Evolutionary conservation across 2,329 filamentous ascomycete species (phyloP), one percentile per base, ranked within the genome.

Genomic region (Colletotrichum sp.): DNA sequence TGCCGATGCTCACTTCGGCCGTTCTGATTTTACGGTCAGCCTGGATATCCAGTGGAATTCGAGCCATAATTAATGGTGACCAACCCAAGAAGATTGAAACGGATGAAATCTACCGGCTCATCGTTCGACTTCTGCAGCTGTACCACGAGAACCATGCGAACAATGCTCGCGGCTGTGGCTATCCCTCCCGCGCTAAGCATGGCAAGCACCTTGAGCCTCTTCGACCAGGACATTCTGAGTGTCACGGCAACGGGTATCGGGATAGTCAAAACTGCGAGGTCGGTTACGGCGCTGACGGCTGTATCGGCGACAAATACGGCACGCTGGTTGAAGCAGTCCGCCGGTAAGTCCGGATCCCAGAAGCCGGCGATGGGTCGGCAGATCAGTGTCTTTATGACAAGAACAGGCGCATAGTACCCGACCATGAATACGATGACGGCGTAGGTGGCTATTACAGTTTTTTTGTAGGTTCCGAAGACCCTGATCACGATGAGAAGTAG

Each of bases 401-500:
- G 28, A 7, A 76, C 74, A 9, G 70, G 74, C 3, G 59, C 6
- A 7, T 73, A 88, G 78, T 87, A 88, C 7, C 79, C 78, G 0
- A 84, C 78, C 69, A 88, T 83, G 62, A 85, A 68, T 6, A 74
- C 81, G 21, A 88, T 81, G 63, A 87, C 83, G 44, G 83, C 32
- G 77, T 85, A 85, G 55, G 88, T 84, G 32, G 84, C 83, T 8
- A 84, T 80, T 7, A 84, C 80, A 6, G 82, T 83, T 78, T 86
- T 86, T 49, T 81, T 83, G 75, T 86, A 85, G 5, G 84, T 81
- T 15, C 83, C 83, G 77, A 88, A 88, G 9, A 88, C 85, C 18
- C 86, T 82, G 8, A 82, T 82, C 72, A 87, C 86, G 69, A 88
- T 87, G 77, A 85, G 81, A 5, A 88, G 82, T 5, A 88, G 83